A percentile compares a stretch with the other conserved stretches of the same genome.
These are phyloP conservation scores for Penicillium simplicissimum DNA, from an alignment of 495 filamentous ascomycete genomes.

Conservation along the genomic window DNA sequence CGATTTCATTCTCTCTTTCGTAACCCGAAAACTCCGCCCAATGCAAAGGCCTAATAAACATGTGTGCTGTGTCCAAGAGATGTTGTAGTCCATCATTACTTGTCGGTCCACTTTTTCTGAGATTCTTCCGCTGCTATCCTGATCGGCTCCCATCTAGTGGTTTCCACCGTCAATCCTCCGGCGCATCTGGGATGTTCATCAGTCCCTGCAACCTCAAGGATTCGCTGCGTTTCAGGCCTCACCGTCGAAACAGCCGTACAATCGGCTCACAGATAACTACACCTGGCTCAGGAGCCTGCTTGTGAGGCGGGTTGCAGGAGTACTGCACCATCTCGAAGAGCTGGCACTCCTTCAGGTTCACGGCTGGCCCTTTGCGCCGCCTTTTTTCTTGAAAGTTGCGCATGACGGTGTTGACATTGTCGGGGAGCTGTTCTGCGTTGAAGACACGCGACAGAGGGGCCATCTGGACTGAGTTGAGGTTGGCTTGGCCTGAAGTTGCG, in stretches of 20 bases:
- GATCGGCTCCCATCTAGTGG: conserved; percentile 70
- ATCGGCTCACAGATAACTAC: conserved; percentile 71
- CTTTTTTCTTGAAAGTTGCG: conserved; percentile 48
- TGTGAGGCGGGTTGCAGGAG: conserved; percentile 63
- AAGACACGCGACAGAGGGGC: conserved; percentile 47
- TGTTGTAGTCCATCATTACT: conserved; percentile 1
- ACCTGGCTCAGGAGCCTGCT: conserved; percentile 54
- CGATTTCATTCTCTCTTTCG: conserved; percentile 9
- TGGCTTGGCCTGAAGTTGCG: background rate
- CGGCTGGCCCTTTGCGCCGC: conserved; percentile 41
- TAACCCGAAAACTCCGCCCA: conserved; percentile 31
- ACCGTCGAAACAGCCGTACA: conserved; percentile 79
- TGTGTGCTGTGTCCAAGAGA: background rate
- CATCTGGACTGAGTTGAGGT: conserved; percentile 27
- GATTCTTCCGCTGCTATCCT: conserved; percentile 33
- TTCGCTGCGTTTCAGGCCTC: conserved; percentile 29
- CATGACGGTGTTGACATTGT: conserved; percentile 42
- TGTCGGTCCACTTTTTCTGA: conserved; percentile 19
- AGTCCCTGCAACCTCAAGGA: background rate
- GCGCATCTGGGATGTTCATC: conserved; percentile 58
- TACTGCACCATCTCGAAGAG: conserved; percentile 82
- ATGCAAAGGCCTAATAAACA: conserved; percentile 17
- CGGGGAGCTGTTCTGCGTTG: conserved; percentile 38
- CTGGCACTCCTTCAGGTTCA: conserved; percentile 68
- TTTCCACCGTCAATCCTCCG: conserved; percentile 76